Evolutionary conservation across 2,329 filamentous ascomycete species (phyloP).

Genomic region (Sporothrix globosa): DNA sequence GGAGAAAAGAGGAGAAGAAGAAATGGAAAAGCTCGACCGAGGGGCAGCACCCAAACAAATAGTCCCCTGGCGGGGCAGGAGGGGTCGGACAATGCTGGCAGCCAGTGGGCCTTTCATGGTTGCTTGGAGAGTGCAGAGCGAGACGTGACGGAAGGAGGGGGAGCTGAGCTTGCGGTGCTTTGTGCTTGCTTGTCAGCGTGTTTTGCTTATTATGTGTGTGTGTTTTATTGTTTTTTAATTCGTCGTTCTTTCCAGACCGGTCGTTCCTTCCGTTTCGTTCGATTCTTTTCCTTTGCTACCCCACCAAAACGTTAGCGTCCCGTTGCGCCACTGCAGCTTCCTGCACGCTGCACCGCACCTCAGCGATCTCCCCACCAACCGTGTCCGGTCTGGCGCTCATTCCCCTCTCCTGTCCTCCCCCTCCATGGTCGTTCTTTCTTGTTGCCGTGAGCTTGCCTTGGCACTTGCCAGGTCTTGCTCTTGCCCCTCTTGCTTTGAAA

Average conservation of each 20-base stretch:
- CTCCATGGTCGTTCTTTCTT: background rate
- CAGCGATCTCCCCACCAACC: slow-evolving; percentile 27
- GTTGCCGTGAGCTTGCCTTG: background rate
- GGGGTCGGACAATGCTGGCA: slow-evolving; percentile 46
- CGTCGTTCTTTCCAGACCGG: background rate
- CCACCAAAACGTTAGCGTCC: slow-evolving; percentile 30
- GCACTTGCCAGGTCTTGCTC: background rate
- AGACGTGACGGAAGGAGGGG: slow-evolving; percentile 13
- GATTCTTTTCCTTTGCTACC: slow-evolving; percentile 25
- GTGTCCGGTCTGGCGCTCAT: slow-evolving; percentile 9
- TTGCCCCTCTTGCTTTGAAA: background rate
- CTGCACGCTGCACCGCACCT: slow-evolving; percentile 14
- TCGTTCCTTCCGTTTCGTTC: slow-evolving; percentile 16
- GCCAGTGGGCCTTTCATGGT: slow-evolving; percentile 37
- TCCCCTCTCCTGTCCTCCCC: background rate
- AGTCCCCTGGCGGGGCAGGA: slow-evolving; percentile 45
- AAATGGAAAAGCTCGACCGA: slow-evolving; percentile 43
- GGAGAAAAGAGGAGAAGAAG: slow-evolving; percentile 36
- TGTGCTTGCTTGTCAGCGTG: background rate
- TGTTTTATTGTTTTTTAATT: background rate
- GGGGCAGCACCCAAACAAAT: slow-evolving; percentile 43
- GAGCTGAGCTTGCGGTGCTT: background rate
- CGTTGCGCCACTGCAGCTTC: slow-evolving; percentile 25
- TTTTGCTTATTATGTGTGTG: background rate
- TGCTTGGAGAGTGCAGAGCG: background rate